Evolutionary conservation across 164 flowering plant species (phyloP).

Genomic region (Sextonia rubra): DNA sequence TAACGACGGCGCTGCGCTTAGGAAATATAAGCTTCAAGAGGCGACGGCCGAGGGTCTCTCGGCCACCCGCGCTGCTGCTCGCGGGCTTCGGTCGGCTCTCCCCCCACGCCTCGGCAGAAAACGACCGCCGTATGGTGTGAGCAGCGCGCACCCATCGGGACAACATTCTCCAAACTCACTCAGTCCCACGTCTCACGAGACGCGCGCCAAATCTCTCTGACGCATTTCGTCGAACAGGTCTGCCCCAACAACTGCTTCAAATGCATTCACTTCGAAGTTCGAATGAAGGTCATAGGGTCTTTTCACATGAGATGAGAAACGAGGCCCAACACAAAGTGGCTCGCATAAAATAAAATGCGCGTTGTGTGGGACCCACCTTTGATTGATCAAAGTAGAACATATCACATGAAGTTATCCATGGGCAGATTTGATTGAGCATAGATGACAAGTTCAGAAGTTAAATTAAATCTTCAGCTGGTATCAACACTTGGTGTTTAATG

Average conservation of each 20-base stretch:
- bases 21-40: slow-evolving; percentile 49
- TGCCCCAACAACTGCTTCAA: neutral
- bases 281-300: too few relatives aligned
- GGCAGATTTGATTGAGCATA: too few relatives aligned
- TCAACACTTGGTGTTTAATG: too few relatives aligned
- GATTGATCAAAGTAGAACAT: too few relatives aligned
- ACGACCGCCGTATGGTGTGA: slow-evolving; percentile 27
- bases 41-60: slow-evolving; percentile 65
- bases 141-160: slow-evolving; percentile 27
- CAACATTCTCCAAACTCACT: slow-evolving; percentile 28
- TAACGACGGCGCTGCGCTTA: slow-evolving; percentile 62
- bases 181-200: neutral
- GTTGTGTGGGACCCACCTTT: too few relatives aligned
- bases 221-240: too few relatives aligned
- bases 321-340: too few relatives aligned
- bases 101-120: slow-evolving; percentile 29
- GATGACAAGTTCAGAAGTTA: too few relatives aligned
- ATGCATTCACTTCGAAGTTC: neutral
- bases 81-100: slow-evolving; percentile 5
- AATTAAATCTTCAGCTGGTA: too few relatives aligned
- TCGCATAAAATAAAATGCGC: too few relatives aligned
- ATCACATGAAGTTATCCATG: too few relatives aligned
- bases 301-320: too few relatives aligned
- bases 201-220: neutral
- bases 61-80: slow-evolving; percentile 22